Percentiles rank a stretch among this genome's conserved stretches.
Evolutionary conservation across 192 early-diverging fungal species (phyloP).

Genomic region (Oehlia diaphana): DNA sequence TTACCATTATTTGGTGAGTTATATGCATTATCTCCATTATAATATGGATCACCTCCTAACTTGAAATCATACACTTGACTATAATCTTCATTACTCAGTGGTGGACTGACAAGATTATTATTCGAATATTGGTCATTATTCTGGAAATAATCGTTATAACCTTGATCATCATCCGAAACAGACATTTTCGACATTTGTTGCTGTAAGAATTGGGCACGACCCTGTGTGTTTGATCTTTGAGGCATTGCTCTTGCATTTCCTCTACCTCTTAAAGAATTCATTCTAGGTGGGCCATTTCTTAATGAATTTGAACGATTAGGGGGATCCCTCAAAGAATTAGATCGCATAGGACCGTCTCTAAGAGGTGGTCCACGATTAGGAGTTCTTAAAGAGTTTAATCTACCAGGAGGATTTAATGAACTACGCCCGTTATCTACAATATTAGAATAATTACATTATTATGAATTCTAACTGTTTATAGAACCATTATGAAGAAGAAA

Average conservation of each 20-base stretch:
- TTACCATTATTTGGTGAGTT: constrained; percentile 6
- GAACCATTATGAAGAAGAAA: neutral
- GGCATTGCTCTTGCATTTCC: neutral
- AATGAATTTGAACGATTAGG: neutral
- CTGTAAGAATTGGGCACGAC: constrained; percentile 9
- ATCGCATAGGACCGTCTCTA: neutral
- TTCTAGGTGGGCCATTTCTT: neutral
- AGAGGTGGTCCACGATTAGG: neutral
- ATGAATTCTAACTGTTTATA: neutral
- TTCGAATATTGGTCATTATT: neutral
- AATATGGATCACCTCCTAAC: neutral
- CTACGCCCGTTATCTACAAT: constrained; percentile 17
- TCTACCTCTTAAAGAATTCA: neutral
- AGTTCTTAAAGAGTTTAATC: neutral
- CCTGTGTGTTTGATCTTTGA: constrained; percentile 4
- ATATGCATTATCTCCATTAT: neutral
- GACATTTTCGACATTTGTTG: constrained; percentile 16
- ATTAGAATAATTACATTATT: neutral
- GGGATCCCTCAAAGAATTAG: neutral
- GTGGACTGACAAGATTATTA: neutral
- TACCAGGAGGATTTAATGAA: neutral
- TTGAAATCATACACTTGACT: constrained; percentile 24
- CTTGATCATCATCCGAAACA: constrained; percentile 1
- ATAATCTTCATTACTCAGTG: constrained; percentile 9
- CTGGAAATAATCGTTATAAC: constrained; percentile 5